phyloP scores from a whole-genome alignment of 306 rosid genomes.

The Quercus wislizeni region DNA sequence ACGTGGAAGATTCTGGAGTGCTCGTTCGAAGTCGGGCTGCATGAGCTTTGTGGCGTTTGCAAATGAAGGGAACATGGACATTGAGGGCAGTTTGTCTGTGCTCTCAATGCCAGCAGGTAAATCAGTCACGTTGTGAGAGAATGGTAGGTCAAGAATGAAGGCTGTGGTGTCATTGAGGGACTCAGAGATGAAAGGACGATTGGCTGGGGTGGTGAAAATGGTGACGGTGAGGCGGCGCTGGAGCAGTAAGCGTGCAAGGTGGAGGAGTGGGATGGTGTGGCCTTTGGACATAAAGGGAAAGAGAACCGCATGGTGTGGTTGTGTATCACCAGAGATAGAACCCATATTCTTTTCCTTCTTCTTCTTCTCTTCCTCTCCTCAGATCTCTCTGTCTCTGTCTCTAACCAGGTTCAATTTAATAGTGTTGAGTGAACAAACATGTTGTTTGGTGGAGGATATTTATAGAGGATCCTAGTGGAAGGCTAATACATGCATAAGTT shows the following conservation, averaged over 20 bases:
- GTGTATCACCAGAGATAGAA: neutral
- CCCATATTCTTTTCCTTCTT: slow-evolving; percentile 16
- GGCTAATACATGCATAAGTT: too few species aligned
- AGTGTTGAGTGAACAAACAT: too few species aligned
- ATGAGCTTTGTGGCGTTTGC: slow-evolving; percentile 29
- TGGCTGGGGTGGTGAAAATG: slow-evolving; percentile 39
- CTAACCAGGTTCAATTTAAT: too few species aligned
- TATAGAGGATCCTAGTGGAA: too few species aligned
- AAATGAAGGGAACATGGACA: slow-evolving; percentile 21
- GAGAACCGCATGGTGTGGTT: slow-evolving; percentile 18
- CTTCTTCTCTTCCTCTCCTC: neutral
- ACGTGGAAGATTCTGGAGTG: slow-evolving; percentile 20
- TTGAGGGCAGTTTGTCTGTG: slow-evolving; percentile 33
- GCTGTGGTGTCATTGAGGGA: slow-evolving; percentile 28
- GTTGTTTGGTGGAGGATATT: too few species aligned
- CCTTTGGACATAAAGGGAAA: slow-evolving; percentile 65
- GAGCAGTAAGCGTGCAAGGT: slow-evolving; percentile 41
- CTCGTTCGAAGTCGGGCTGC: slow-evolving; percentile 35
- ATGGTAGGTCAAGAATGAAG: slow-evolving; percentile 26
- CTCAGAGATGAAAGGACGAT: slow-evolving; percentile 28
- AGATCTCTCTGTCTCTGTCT: too few species aligned
- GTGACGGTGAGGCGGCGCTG: slow-evolving; percentile 24
- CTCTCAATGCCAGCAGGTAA: slow-evolving; percentile 39
- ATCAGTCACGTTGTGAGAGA: slow-evolving; percentile 22
- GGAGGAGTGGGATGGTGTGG: slow-evolving; percentile 55